Percentiles rank a stretch among this genome's conserved stretches.
Evolutionary conservation across 2,329 filamentous ascomycete species (phyloP).

Genomic region (Plectosphaerella sp.): DNA sequence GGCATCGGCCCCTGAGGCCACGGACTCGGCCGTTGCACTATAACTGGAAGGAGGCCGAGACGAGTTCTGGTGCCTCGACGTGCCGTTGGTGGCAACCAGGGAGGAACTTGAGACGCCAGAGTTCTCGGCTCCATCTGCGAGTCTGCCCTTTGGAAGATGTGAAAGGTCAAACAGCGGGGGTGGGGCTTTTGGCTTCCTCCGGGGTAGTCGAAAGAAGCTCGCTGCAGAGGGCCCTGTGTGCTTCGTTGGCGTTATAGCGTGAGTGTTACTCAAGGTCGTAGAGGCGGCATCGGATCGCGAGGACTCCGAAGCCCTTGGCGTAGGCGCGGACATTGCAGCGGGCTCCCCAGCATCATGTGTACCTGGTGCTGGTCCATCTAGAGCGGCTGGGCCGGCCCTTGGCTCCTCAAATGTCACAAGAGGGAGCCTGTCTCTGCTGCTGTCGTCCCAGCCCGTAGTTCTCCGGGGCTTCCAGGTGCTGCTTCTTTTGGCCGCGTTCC

Average conservation of each 20-base stretch:
- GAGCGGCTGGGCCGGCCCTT: constrained; percentile 24
- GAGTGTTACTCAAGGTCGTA: constrained; percentile 53
- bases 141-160: constrained; percentile 70
- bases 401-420: constrained; percentile 53
- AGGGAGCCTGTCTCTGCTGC: constrained; percentile 18
- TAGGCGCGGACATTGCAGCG: constrained; percentile 3
- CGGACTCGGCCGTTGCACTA: constrained; percentile 7
- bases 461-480: constrained; percentile 32
- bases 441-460: constrained; percentile 21
- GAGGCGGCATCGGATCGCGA: constrained; percentile 85
- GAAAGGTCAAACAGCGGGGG: constrained; percentile 79
- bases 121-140: constrained; percentile 20
- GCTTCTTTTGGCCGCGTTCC: constrained; percentile 1
- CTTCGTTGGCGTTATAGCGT: constrained; percentile 57
- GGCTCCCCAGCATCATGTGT: constrained; percentile 5
- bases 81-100: constrained; percentile 1
- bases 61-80: constrained; percentile 3
- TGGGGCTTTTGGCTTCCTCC: constrained; percentile 69
- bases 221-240: constrained; percentile 50
- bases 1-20: constrained; percentile 25
- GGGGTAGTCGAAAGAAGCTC: constrained; percentile 76
- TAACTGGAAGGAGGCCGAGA: constrained; percentile 12
- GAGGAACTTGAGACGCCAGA: constrained; percentile 32
- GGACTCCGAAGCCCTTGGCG: constrained; percentile 52
- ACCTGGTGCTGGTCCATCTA: not conserved